Evolutionary conservation across 768 basidiomycete species (phyloP).

Genomic region (Kockovaella imperatae): DNA sequence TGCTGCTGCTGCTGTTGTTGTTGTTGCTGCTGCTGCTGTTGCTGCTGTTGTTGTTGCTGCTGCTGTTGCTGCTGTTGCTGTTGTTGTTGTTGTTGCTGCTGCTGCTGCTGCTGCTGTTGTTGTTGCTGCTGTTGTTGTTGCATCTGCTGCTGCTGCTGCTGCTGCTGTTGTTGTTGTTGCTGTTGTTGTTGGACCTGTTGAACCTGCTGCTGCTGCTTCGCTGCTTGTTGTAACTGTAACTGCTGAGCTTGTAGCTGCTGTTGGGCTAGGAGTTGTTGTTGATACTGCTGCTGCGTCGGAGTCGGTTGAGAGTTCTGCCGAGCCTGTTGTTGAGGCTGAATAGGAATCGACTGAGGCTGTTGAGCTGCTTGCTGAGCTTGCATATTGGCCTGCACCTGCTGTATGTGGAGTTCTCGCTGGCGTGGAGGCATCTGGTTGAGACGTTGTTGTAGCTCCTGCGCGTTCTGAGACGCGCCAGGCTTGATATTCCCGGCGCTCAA

Average conservation of each 20-base stretch:
- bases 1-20: background rate
- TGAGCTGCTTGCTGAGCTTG: background rate
- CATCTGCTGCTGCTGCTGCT: background rate
- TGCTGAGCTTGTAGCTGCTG: conserved; percentile 3
- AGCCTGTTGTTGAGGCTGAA: background rate
- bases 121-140: background rate
- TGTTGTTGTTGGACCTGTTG: background rate
- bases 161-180: background rate
- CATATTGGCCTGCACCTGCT: background rate
- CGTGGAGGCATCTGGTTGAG: background rate
- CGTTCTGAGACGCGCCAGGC: background rate
- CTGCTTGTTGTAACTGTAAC: background rate
- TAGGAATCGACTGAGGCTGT: background rate
- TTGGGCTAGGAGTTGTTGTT: background rate
- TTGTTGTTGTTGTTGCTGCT: background rate
- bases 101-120: background rate
- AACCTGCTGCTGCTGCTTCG: background rate
- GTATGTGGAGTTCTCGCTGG: background rate
- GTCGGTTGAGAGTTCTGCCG: background rate
- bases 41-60: background rate
- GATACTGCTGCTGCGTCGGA: background rate
- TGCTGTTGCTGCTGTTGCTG: background rate
- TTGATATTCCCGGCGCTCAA: background rate
- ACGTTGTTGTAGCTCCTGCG: background rate
- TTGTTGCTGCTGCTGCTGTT: background rate